Evolutionary conservation across 768 basidiomycete genomes (phyloP), one percentile per base, ranked within the genome.

Genomic region (Leccinum obscurum): DNA sequence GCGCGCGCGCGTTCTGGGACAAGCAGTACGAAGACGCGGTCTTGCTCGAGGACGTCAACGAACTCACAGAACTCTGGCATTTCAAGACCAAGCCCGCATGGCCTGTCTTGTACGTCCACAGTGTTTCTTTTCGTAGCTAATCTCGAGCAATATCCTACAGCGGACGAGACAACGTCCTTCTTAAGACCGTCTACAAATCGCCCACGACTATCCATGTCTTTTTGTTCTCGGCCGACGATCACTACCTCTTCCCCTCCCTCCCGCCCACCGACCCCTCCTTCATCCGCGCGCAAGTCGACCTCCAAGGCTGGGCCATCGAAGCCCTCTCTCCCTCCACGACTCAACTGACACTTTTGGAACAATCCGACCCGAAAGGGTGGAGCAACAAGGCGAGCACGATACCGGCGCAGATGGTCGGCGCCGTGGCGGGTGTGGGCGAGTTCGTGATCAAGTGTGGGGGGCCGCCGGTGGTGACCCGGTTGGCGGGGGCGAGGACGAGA

Each of bases 221-320:
- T 73, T 87, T 90, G 2, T 97, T 97, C 75, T 97, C 95, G 4
- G 91, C 88, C 0, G 94, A 98, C 64, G 93, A 98, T 65, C 84
- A 84, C 55, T 85, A 90, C 57, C 81, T 97, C 14, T 97, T 98
- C 74, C 89, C 93, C 0, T 82, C 80, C 62, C 83, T 85, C 63
- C 92, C 83, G 51, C 78, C 78, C 11, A 78, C 76, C 1, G 92
- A 91, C 53, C 86, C 90, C 0, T 89, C 84, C 64, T 83, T 90
- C 54, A 96, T 97, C 62, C 89, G 95, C 7, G 93, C 92, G 0
- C 95, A 98, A 72, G 88, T 96, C n/a, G 95, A 97, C 71, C 79
- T 99, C n/a, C 95, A 94, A 76, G 97, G 96, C 52, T 98, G 95
- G 92, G 92, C 96, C 1, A 94, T 99, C 66, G 96, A 98, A 74